Evolutionary conservation across 495 filamentous ascomycete genomes (phyloP), one percentile per base, ranked within the genome.

Genomic region (Aspergillus incahuasiensis): DNA sequence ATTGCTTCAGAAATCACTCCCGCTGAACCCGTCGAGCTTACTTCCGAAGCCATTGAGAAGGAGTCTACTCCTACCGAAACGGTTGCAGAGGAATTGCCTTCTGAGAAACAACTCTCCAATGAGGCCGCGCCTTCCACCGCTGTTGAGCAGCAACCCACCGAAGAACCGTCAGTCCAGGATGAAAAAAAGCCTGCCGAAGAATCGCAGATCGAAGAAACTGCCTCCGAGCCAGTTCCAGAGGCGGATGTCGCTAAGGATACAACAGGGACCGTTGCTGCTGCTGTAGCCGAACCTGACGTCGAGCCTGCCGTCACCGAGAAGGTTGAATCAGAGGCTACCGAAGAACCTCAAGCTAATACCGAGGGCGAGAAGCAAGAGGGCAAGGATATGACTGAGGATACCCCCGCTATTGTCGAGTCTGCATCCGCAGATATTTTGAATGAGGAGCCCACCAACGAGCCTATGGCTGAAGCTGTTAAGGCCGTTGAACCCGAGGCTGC

Each of bases 141-240:
- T 7, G 56, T 41, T 8, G 60, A 61, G 40, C 54, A 55, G 43
- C 52, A 47, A 12, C 49, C 51, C 6, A 52, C 49, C 1, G 60
- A 60, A 32, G 57, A 64, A 21, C 48, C 58, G 1, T 22, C 43
- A 6, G 22, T 30, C 13, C 59, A 63, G 21, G 64, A 64, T 39
- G 24, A 20, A 21, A 50, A 62, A 18, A 19, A 52, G 24, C 15
- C 54, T 19, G 21, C 53, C 20, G 52, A 42, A 18, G 54, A 49
- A 20, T 18, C 39, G 30, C 41, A 19, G 32, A 47, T 25, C 13
- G 22, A 52, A 39, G 30, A 57, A 45, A 13, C 41, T 48, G 30
- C 12, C 12, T 7, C 13, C 3, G 53, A 55, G 19, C 42, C 52
- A 11, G 16, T 35, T 16, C 6, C 25, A 55, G 22, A 40, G 12